Base-by-base conservation (phyloP, 495 filamentous ascomycete genomes). In the Hyaloscypha hepaticicola region DNA sequence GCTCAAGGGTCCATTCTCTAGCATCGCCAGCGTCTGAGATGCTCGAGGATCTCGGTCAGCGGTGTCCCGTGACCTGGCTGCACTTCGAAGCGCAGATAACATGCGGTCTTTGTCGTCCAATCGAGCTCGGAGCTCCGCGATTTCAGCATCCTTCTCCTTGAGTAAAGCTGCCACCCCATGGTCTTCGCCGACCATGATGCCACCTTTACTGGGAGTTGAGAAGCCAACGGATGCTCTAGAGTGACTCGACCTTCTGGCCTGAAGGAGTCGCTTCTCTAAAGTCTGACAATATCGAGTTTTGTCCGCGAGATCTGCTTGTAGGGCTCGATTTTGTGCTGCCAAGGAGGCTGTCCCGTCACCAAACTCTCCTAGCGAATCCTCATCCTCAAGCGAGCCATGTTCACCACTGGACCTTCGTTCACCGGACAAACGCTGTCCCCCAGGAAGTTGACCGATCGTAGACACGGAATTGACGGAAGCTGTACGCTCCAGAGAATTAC, bases 281-380 rank as follows among this genome's bases (percentile, higher is more conserved):
- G 94, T 97, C 27, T 88, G 83, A 66, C 98, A 97, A 73, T 99
- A 99, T 49, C 96, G 90, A 68, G 96, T 97, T 77, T 96, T 97
- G 77, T 98, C 96, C 12, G 82, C 83, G 9, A 99, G 84, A 75
- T 98, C 95, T n/a, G 92, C 88, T 74, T 96, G 96, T 41, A 99
- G 79, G 1, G 95, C 90, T 38, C 88, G 84, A 62, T 96, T 89
- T 70, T 97, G 96, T 24, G 89, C 83, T 49, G 89, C 81, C 33
- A 92, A 78, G 28, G 88, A 88, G 1, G 96, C 95, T 31, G 83
- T 91, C 3, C 95, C 95, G 70, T 97, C 92, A 24, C 90, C 92
- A 72, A 89, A 94, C 73, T 96, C 92, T 45, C 89, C 81, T 4
- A 82, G 74, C 65, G 91, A 91, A 19, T 96, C 92, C 8, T 88